Evolutionary conservation across 1,284 basidiomycete genomes (phyloP).

Genomic region (Ganoderma leucocontextum): DNA sequence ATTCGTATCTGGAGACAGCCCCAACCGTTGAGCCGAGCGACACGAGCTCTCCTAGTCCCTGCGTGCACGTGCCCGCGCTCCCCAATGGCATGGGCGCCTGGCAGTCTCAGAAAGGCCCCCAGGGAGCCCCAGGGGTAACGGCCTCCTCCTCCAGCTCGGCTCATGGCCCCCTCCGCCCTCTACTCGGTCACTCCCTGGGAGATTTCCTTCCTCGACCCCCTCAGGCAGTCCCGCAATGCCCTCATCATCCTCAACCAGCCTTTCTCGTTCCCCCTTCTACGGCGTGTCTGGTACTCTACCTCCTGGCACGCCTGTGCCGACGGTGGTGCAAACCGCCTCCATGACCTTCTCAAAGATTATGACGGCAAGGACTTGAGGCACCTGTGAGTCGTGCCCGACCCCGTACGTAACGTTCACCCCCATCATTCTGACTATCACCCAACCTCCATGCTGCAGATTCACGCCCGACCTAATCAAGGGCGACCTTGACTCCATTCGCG

Average conservation of each 20-base stretch:
- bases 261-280: constrained; percentile 71
- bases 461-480: constrained; percentile 91
- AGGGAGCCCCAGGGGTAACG: too few species aligned
- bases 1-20: constrained; percentile 16
- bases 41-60: constrained; percentile 23
- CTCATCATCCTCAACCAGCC: constrained; percentile 92
- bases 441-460: constrained; percentile 52
- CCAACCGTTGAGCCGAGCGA: constrained; percentile 24
- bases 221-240: constrained; percentile 46
- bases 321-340: constrained; percentile 91
- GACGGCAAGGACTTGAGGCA: constrained; percentile 39
- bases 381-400: constrained; percentile 39
- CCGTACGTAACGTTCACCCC: constrained; percentile 27
- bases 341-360: constrained; percentile 60
- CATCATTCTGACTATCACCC: constrained; percentile 14
- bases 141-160: constrained; percentile 2
- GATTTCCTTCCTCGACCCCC: constrained; percentile 48
- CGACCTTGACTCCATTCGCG: constrained; percentile 89
- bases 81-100: neutral
- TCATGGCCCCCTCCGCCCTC: constrained; percentile 9
- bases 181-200: constrained; percentile 33
- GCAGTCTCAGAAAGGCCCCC: neutral
- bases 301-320: constrained; percentile 85
- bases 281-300: constrained; percentile 74
- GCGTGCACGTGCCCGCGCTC: constrained; percentile 32